Conservation (phyloP, 179 eudicot species). For the Gypsophila paniculata region DNA sequence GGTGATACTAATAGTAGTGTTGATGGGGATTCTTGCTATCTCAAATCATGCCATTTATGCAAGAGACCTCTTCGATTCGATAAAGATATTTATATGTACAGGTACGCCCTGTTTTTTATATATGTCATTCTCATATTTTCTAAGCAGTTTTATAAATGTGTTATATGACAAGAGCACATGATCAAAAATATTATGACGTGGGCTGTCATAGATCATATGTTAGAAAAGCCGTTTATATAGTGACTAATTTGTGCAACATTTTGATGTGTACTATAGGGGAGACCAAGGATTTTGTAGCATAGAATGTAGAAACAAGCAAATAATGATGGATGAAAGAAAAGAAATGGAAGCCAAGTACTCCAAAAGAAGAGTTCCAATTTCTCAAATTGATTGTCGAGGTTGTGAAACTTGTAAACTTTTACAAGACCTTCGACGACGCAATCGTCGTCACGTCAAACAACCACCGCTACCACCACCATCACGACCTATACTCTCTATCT, state of each 20-base stretch:
- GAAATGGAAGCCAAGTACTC: conserved; percentile 25
- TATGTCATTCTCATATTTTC: too few species aligned
- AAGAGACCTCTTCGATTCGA: conserved; percentile 21
- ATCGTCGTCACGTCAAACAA: conserved; percentile 4
- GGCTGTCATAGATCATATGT: too few species aligned
- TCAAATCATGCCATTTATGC: conserved; percentile 26
- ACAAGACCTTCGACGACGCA: conserved; percentile 23
- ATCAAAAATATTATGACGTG: too few species aligned
- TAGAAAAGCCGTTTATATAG: too few species aligned
- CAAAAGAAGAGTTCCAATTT: conserved; percentile 7
- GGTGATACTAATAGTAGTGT: neutral
- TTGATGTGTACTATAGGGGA: conserved; percentile 31
- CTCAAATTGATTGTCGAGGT: conserved; percentile 19
- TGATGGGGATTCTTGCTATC: conserved; percentile 15
- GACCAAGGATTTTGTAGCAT: conserved; percentile 55
- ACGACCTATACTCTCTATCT: conserved; percentile 24
- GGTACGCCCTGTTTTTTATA: conserved; percentile 8
- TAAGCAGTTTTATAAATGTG: too few species aligned
- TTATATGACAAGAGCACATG: too few species aligned
- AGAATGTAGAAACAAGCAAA: conserved; percentile 49
- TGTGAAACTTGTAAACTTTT: conserved; percentile 30
- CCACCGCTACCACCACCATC: conserved; percentile 3
- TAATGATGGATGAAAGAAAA: conserved; percentile 38
- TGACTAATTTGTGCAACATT: too few species aligned
- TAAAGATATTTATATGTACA: conserved; percentile 34